These are phyloP conservation scores for Pharus latifolius DNA, from an alignment of 176 grass and related monocot species.

Conservation along the genomic window DNA sequence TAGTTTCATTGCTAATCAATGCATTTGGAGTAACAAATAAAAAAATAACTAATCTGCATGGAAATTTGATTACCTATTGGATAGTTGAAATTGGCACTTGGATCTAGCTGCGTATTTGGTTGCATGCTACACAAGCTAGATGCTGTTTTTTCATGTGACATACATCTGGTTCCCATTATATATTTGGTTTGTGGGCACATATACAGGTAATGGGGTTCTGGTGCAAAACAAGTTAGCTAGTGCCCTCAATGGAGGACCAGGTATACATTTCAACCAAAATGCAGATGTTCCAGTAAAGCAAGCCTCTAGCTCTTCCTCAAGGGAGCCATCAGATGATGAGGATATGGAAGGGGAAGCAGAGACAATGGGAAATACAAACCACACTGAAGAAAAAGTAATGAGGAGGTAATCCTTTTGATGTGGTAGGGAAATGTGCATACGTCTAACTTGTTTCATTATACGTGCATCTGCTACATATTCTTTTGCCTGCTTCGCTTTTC, in stretches of 20 bases:
- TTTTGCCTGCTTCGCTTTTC: background rate
- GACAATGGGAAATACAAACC: constrained; percentile 31
- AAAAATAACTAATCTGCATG: too few relatives aligned
- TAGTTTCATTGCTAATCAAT: too few relatives aligned
- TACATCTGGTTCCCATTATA: background rate
- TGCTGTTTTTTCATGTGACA: background rate
- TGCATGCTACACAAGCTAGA: too few relatives aligned
- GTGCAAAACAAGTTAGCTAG: constrained; percentile 14
- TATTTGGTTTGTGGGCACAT: background rate
- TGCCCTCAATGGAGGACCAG: constrained; percentile 12
- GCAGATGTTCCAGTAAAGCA: constrained; percentile 18
- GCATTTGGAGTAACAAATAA: too few relatives aligned
- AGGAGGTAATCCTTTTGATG: constrained; percentile 44
- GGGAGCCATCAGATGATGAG: constrained; percentile 52
- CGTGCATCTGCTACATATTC: background rate
- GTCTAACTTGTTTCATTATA: background rate
- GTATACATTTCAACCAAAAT: constrained; percentile 9
- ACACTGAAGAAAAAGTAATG: constrained; percentile 32
- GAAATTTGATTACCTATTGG: too few relatives aligned
- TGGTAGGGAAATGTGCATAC: background rate
- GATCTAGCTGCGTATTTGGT: too few relatives aligned
- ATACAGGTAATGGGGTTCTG: background rate
- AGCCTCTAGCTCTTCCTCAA: constrained; percentile 40
- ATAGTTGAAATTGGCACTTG: too few relatives aligned
- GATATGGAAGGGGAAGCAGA: constrained; percentile 51